These are phyloP conservation scores for Aspergillus fischeri DNA, from an alignment of 2,329 filamentous ascomycete species.

Conservation along the genomic window DNA sequence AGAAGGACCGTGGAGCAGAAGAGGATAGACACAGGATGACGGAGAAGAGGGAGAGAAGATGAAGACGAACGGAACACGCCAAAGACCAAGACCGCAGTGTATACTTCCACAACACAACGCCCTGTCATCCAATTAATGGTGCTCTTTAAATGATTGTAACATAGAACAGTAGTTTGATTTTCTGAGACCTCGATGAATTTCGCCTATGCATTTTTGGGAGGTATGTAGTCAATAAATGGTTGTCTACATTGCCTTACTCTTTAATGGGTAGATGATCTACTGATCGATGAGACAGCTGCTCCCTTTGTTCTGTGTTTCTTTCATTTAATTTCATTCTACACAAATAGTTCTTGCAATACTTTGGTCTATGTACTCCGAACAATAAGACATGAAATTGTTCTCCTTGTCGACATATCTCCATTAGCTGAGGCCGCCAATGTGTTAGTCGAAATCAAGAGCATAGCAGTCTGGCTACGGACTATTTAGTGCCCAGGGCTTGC, in stretches of 20 bases:
- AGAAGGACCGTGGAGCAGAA: neutral
- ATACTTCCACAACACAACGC: neutral
- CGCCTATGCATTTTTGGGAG: neutral
- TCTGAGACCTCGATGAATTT: neutral
- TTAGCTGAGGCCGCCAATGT: neutral
- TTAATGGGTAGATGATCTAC: neutral
- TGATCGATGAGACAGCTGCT: neutral
- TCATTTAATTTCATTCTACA: neutral
- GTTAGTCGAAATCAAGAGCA: neutral
- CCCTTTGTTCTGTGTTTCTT: neutral
- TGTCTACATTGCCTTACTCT: neutral
- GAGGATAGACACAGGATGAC: constrained; percentile 5
- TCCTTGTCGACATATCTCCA: neutral
- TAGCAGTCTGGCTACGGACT: neutral
- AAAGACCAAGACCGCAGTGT: constrained; percentile 21
- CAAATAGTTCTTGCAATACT: neutral
- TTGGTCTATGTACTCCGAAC: neutral
- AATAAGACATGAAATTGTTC: neutral
- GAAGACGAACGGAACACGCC: constrained; percentile 16
- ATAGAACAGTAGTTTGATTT: neutral
- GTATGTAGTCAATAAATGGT: neutral
- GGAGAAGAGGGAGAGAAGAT: constrained; percentile 4
- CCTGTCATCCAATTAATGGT: neutral
- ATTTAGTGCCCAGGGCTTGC: neutral
- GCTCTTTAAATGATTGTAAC: neutral